phyloP scores from a whole-genome alignment of 352 stramenopile genomes.

The Phytophthora litchii region DNA sequence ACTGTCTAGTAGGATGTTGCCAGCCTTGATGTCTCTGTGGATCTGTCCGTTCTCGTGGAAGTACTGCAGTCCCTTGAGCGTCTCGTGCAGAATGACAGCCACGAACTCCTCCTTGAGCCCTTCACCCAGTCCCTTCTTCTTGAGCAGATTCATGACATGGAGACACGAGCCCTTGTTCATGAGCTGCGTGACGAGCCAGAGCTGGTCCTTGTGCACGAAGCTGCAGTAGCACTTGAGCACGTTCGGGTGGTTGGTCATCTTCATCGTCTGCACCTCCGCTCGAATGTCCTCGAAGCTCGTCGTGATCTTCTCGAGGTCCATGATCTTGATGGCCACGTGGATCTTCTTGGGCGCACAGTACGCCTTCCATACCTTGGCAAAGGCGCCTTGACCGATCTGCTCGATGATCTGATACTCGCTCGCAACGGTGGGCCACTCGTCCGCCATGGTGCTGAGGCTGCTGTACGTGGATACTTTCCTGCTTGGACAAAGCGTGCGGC shows the following conservation, averaged over 20 bases:
- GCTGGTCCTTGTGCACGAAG: conserved; percentile 97
- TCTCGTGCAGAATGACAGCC: conserved; percentile 97
- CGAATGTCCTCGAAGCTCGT: conserved; percentile 93
- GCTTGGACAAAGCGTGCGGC: conserved; percentile 9
- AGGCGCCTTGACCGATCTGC: conserved; percentile 95
- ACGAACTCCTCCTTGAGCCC: conserved; percentile 95
- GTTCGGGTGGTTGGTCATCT: conserved; percentile 98
- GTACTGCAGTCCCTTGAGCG: conserved; percentile 97
- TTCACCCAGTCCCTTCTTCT: conserved; percentile 90
- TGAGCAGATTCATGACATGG: conserved; percentile 95
- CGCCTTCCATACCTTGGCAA: conserved; percentile 98
- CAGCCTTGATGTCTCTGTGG: conserved; percentile 98
- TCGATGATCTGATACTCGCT: conserved; percentile 91
- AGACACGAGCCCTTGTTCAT: conserved; percentile 99
- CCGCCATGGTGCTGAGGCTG: conserved; percentile 50
- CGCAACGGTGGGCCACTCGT: conserved; percentile 87
- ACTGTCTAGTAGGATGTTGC: conserved; percentile 96
- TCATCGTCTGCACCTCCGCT: conserved; percentile 98
- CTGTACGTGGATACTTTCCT: conserved; percentile 36
- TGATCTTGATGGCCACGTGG: conserved; percentile 98
- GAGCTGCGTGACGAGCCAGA: conserved; percentile 99
- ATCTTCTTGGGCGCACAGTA: conserved; percentile 89
- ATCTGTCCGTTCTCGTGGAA: conserved; percentile 99
- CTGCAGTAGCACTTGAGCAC: conserved; percentile 97
- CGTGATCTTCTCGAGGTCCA: conserved; percentile 99